A percentile compares a stretch with the other conserved stretches of the same genome.
Evolutionary conservation across 495 filamentous ascomycete species (phyloP).

Genomic region (Entonaema liquescens): DNA sequence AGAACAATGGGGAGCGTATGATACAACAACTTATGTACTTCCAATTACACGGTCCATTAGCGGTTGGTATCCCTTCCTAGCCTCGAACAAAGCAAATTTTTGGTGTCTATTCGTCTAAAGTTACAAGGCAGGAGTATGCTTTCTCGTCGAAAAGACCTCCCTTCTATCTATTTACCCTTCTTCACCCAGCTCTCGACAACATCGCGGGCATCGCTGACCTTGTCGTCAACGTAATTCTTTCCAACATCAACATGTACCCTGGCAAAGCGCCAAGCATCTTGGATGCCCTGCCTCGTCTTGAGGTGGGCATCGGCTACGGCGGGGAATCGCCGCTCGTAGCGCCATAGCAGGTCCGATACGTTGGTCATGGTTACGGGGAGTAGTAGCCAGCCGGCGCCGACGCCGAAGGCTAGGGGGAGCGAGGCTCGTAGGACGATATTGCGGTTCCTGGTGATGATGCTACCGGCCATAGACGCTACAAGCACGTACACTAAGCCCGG

Average conservation of each 20-base stretch:
- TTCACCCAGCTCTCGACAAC: conserved; percentile 86
- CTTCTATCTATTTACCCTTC: conserved; percentile 72
- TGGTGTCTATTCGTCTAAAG: conserved; percentile 39
- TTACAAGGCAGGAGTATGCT: conserved; percentile 27
- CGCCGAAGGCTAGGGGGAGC: conserved; percentile 74
- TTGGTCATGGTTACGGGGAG: conserved; percentile 85
- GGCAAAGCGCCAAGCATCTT: conserved; percentile 73
- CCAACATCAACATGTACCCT: conserved; percentile 75
- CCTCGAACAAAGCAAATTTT: conserved; percentile 30
- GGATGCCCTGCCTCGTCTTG: conserved; percentile 67
- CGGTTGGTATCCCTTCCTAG: conserved; percentile 5
- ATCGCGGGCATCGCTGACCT: conserved; percentile 75
- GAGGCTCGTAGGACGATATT: conserved; percentile 78
- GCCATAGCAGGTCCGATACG: conserved; percentile 82
- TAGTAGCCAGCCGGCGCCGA: conserved; percentile 76
- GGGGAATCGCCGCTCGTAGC: conserved; percentile 87
- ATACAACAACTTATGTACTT: neutral
- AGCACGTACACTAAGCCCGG: conserved; percentile 90
- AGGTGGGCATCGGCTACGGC: conserved; percentile 81
- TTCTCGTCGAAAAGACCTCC: neutral
- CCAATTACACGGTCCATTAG: neutral
- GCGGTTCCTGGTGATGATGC: conserved; percentile 85
- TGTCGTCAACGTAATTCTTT: conserved; percentile 77
- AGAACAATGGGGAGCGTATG: neutral
- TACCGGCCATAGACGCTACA: conserved; percentile 90